These are phyloP conservation scores for Yamadazyma paraphyllophila DNA, from an alignment of 805 yeast species.

Conservation along the genomic window DNA sequence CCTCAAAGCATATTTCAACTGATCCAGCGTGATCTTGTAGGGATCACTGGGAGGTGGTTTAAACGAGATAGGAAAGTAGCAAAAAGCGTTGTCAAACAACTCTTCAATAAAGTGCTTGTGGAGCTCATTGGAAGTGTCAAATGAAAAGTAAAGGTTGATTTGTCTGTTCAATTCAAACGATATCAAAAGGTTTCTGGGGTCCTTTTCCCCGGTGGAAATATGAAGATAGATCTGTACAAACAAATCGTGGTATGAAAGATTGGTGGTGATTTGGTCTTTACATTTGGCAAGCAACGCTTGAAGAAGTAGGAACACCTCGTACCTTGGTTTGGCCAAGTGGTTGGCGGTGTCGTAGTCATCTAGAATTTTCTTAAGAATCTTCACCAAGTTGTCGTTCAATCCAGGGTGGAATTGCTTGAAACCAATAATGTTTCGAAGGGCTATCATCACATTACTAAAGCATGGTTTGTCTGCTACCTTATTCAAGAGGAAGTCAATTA, in stretches of 20 bases:
- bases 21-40: conserved; percentile 72
- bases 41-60: conserved; percentile 90
- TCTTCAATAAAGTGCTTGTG: conserved; percentile 53
- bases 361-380: conserved; percentile 34
- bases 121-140: conserved; percentile 26
- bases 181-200: conserved; percentile 78
- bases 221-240: conserved; percentile 60
- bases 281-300: conserved; percentile 26
- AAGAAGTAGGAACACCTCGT: conserved; percentile 53
- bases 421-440: conserved; percentile 48
- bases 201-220: conserved; percentile 85
- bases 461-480: conserved; percentile 67
- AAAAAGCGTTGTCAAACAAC: conserved; percentile 83
- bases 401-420: conserved; percentile 48
- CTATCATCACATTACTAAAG: conserved; percentile 50
- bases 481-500: conserved; percentile 56
- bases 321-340: conserved; percentile 61
- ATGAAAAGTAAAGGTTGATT: conserved; percentile 42
- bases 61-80: conserved; percentile 96
- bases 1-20: conserved; percentile 63
- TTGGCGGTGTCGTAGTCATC: conserved; percentile 53
- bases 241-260: conserved; percentile 28
- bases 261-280: conserved; percentile 19
- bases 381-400: conserved; percentile 27
- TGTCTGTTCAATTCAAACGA: conserved; percentile 58